Percentiles rank a stretch among this genome's conserved stretches.
Evolutionary conservation across 2,329 filamentous ascomycete genomes (phyloP).

Genomic region (Dryadomyces sulphureus): DNA sequence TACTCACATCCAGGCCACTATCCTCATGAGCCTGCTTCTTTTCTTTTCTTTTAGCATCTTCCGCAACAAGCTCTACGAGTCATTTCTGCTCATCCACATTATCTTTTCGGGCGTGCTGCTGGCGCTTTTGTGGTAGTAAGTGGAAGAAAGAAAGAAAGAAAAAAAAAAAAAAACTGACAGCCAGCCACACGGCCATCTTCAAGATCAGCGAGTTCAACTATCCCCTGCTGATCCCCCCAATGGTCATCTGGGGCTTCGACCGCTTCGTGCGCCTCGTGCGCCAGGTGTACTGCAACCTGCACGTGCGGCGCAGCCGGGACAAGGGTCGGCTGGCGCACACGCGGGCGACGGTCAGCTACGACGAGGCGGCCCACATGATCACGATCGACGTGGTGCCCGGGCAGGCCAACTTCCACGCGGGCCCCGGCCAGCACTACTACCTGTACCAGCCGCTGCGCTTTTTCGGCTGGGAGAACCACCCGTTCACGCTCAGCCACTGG

Average conservation of each 20-base stretch:
- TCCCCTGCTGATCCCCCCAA: constrained; percentile 8
- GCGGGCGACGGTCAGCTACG: constrained; percentile 5
- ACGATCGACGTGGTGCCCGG: constrained; percentile 6
- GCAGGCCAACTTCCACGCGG: constrained; percentile 10
- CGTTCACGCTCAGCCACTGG: constrained; percentile 27
- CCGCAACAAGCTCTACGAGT: constrained; percentile 34
- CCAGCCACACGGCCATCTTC: constrained; percentile 9
- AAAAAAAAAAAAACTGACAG: neutral
- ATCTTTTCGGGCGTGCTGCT: constrained; percentile 24
- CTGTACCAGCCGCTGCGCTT: constrained; percentile 25
- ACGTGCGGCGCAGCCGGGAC: constrained; percentile 4
- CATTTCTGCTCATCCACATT: constrained; percentile 29
- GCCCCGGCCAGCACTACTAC: constrained; percentile 30
- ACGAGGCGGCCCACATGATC: constrained; percentile 8
- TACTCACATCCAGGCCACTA: constrained; percentile 17
- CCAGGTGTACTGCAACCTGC: constrained; percentile 24
- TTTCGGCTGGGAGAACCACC: constrained; percentile 33
- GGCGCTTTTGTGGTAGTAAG: constrained; percentile 16
- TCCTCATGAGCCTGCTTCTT: constrained; percentile 29
- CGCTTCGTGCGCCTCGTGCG: constrained; percentile 22
- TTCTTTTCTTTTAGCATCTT: constrained; percentile 35
- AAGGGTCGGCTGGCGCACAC: constrained; percentile 3
- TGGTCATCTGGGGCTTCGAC: constrained; percentile 12
- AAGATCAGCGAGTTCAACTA: constrained; percentile 6
- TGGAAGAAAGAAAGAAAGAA: neutral